Evolutionary conservation across 2,329 filamentous ascomycete species (phyloP).

Genomic region (Botryotinia globosa): DNA sequence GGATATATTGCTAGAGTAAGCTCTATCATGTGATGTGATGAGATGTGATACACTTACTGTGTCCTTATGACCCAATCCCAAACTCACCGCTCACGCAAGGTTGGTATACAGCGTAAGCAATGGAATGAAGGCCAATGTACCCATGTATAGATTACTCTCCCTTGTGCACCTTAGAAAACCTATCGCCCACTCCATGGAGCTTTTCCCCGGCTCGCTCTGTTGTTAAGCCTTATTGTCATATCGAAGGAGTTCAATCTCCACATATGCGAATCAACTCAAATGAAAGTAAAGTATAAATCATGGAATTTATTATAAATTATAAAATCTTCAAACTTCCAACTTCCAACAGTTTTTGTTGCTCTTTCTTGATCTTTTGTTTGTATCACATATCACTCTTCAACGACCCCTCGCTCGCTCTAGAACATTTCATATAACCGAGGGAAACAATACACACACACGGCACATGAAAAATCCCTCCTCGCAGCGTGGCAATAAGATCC

Average conservation of each 20-base stretch:
- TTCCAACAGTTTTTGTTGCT: background rate
- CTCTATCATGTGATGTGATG: conserved; percentile 6
- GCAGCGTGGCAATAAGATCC: background rate
- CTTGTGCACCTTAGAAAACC: background rate
- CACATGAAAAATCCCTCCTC: background rate
- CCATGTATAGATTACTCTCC: background rate
- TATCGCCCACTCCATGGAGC: background rate
- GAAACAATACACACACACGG: background rate
- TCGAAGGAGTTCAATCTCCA: background rate
- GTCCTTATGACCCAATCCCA: background rate
- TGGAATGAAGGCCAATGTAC: background rate
- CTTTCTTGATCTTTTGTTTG: background rate
- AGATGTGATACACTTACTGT: background rate
- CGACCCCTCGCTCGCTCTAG: conserved; percentile 2
- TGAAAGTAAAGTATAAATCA: background rate
- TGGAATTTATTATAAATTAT: background rate
- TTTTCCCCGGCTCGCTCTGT: background rate
- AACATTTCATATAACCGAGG: conserved; percentile 5
- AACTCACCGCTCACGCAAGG: background rate
- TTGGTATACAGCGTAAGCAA: background rate
- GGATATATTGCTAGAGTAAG: conserved; percentile 2
- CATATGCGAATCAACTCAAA: background rate
- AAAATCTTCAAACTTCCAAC: background rate
- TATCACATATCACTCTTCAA: background rate
- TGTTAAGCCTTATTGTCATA: background rate